Base-by-base conservation (phyloP, 805 yeast genomes). In the Kregervanrija fluxuum region DNA sequence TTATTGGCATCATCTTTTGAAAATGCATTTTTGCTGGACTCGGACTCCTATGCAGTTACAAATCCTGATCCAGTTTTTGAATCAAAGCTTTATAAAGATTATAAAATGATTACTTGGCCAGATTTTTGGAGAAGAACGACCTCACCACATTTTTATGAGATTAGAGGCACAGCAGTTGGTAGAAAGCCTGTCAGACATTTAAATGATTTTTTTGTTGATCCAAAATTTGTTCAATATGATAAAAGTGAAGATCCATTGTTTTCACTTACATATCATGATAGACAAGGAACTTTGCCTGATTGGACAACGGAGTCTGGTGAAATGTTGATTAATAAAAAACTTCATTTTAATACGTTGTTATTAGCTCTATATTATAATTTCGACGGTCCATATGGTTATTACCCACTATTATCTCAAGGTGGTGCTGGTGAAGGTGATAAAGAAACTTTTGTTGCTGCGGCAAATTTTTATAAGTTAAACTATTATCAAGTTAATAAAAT, bases 41-140 rank as follows among this genome's bases (percentile, higher is more conserved):
- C 90, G 34, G 95, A 86, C 61, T 80, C 83, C 51, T 72, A 80
- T 48, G 89, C 95, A 0, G 75, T 82, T 3, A 72, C 70, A 53
- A 71, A 80, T 11, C 82, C 91, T 2, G 85, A 80, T 51, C 59
- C 61, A 14, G 57, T 85, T 16, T 83, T 87, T 58, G 66, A 65
- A 4, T 62, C 73, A 11, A 77, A 79, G 38, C 80, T 86, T 1
- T 86, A 75, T 62, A 49, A 55, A 13, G 59, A 70, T 11, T 64
- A 69, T 47, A 77, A 81, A 46, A 63, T 77, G 59, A 64, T 80
- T 22, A 60, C 79, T 22, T 87, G 95, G 91, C 95, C 95, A 1
- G 96, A 87, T 62, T 87, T 80, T 61, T 87, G 95, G 95, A 76
- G 82, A 61, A 73, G 95, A 51, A 79, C 90, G 6, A 85, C 90